Base-by-base conservation (phyloP, 2,329 filamentous ascomycete species). In the Mycosphaerella sp. region DNA sequence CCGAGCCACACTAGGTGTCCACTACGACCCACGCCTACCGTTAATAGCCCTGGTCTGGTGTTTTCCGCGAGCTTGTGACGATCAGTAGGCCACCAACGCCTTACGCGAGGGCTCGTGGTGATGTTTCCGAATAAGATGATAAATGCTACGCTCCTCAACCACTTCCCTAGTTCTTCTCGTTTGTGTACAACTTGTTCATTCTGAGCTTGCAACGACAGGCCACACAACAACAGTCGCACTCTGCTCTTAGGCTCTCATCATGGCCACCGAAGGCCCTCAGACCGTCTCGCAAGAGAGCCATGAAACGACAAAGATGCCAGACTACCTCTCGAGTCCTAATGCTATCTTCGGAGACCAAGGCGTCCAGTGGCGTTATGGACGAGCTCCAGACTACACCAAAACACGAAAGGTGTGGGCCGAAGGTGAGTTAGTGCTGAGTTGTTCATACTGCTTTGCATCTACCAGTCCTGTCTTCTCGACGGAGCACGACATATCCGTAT, bases 321-420 rank as follows among this genome's bases (percentile, higher is more conserved):
- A 84, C 65, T 83, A 81, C 58, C 71, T 82, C 48, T 71, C 76
- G 14, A 75, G 80, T 56, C 75, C 78, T 0, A 75, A 83, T 63
- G 79, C 80, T 18, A 78, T 81, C 41, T 70, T 81, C 44, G 73
- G 74, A 45, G 79, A 82, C 56, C 60, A 64, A 42, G 66, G 74
- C 9, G 78, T 76, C 9, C 71, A 73, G 49, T 85, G 82, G 82
- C 72, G 82, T 41, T 79, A 83, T 66, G 79, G 79, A 8, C 68
- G 68, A 48, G 73, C 79, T 36, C 82, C 82, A 1, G 81, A 85
- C 62, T 86, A 86, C 65, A 74, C 73, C 34, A 82, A 81, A 62
- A 85, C 82, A 2, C 73, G 82, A 34, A 74, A 76, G 51, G 73
- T 80, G 39, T 85, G 75, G 64, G 70, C 72, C 56, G 71, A 81